Evolutionary conservation across 148 eudicot species (phyloP).

Genomic region (Arbutus unedo): DNA sequence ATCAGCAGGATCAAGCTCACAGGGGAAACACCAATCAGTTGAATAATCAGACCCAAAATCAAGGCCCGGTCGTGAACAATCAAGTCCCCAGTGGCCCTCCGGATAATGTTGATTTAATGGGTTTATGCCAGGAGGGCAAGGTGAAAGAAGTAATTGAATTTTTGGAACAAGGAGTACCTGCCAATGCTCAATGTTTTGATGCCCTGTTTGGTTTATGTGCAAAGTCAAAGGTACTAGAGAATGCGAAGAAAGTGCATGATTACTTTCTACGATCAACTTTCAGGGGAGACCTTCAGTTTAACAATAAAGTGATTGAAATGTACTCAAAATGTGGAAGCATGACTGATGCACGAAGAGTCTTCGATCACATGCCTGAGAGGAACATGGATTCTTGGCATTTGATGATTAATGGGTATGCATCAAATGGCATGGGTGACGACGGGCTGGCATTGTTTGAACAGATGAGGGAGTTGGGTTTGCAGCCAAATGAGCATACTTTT

Average conservation of each 20-base stretch:
- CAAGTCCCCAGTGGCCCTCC: slow-evolving; percentile 25
- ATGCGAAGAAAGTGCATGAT: slow-evolving; percentile 46
- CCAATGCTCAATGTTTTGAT: slow-evolving; percentile 53
- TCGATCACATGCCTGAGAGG: slow-evolving; percentile 63
- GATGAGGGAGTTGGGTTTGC: slow-evolving; percentile 50
- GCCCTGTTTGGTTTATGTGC: slow-evolving; percentile 62
- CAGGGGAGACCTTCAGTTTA: slow-evolving; percentile 48
- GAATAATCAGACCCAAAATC: slow-evolving; percentile 32
- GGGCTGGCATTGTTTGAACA: slow-evolving; percentile 49
- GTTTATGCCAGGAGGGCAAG: slow-evolving; percentile 64
- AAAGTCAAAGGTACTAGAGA: slow-evolving; percentile 37
- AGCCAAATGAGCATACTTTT: slow-evolving; percentile 60
- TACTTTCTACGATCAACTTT: slow-evolving; percentile 43
- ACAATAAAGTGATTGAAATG: slow-evolving; percentile 54
- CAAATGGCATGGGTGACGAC: slow-evolving; percentile 52
- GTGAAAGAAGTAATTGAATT: slow-evolving; percentile 65
- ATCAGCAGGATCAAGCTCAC: slow-evolving; percentile 23
- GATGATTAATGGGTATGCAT: slow-evolving; percentile 55
- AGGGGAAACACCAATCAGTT: slow-evolving; percentile 18
- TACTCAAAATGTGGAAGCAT: slow-evolving; percentile 52
- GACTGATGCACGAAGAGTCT: slow-evolving; percentile 56
- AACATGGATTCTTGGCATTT: slow-evolving; percentile 59
- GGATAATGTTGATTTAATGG: slow-evolving; percentile 44
- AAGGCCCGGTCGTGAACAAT: slow-evolving; percentile 17
- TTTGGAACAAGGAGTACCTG: slow-evolving; percentile 55